These are phyloP conservation scores for Kwoniella sp. DNA, from an alignment of 768 basidiomycete genomes.

Conservation along the genomic window DNA sequence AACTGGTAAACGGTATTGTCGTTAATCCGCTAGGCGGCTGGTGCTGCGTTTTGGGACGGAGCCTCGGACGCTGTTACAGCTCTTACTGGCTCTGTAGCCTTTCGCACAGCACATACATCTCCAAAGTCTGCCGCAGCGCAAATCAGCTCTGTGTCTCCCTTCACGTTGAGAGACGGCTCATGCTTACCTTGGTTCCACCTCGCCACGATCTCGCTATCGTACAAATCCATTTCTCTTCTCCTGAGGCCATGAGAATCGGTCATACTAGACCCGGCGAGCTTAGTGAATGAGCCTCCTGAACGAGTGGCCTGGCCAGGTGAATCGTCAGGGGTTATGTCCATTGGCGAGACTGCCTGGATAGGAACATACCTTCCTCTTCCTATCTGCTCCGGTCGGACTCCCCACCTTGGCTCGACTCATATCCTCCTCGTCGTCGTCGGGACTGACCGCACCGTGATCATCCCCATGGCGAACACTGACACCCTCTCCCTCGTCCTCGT, in stretches of 20 bases:
- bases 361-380: background rate
- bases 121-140: slow-evolving; percentile 20
- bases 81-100: no score
- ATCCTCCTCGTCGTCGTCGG: background rate
- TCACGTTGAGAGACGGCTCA: background rate
- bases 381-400: no score
- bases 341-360: no score
- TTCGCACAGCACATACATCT: slow-evolving; percentile 18
- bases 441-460: background rate
- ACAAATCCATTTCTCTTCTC: slow-evolving; percentile 20
- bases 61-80: no score
- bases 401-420: background rate
- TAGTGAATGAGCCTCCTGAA: no score
- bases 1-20: no score
- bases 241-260: background rate
- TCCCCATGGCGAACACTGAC: background rate
- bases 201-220: slow-evolving; percentile 27
- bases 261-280: background rate
- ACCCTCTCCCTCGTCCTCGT: background rate
- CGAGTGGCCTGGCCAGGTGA: no score
- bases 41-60: no score
- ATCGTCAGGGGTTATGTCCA: no score
- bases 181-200: slow-evolving; percentile 31
- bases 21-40: no score
- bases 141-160: background rate